phyloP scores from a whole-genome alignment of 2,329 filamentous ascomycete genomes.

The Westerdykella ornata region DNA sequence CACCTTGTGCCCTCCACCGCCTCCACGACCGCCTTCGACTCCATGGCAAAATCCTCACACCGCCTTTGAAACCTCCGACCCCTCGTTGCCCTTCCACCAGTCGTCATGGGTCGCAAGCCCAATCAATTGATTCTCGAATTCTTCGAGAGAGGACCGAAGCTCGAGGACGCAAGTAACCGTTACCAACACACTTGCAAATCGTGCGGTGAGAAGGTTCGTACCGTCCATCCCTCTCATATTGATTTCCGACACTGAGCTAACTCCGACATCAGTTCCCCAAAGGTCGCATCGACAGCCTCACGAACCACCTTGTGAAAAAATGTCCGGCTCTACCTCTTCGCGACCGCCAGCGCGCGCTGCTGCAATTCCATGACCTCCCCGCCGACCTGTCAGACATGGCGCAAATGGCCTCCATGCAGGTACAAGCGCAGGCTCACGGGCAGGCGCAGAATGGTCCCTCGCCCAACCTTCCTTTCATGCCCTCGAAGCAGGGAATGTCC shows the following conservation, averaged over 20 bases:
- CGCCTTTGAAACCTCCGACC: neutral
- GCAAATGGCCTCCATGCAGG: constrained; percentile 11
- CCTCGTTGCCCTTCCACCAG: neutral
- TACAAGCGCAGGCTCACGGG: constrained; percentile 12
- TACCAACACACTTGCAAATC: constrained; percentile 87
- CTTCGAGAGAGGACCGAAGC: constrained; percentile 79
- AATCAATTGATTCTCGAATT: constrained; percentile 81
- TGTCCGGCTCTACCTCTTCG: constrained; percentile 70
- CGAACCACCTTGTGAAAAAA: constrained; percentile 75
- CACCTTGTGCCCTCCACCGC: too few species aligned
- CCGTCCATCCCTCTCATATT: neutral
- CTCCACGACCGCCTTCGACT: too few species aligned
- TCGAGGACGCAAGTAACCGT: constrained; percentile 82
- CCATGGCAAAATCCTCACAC: neutral
- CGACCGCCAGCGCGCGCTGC: constrained; percentile 67
- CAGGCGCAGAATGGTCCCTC: constrained; percentile 25
- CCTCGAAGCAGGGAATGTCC: constrained; percentile 60
- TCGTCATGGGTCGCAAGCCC: constrained; percentile 71
- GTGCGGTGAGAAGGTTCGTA: constrained; percentile 63
- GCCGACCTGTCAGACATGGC: constrained; percentile 39
- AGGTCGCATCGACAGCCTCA: constrained; percentile 76
- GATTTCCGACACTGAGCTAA: neutral
- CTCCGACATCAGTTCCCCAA: constrained; percentile 60
- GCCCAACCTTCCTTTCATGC: constrained; percentile 40
- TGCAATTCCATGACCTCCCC: constrained; percentile 64